Evolutionary conservation across 352 stramenopile species (phyloP).

Genomic region (Pythium brassicae): DNA sequence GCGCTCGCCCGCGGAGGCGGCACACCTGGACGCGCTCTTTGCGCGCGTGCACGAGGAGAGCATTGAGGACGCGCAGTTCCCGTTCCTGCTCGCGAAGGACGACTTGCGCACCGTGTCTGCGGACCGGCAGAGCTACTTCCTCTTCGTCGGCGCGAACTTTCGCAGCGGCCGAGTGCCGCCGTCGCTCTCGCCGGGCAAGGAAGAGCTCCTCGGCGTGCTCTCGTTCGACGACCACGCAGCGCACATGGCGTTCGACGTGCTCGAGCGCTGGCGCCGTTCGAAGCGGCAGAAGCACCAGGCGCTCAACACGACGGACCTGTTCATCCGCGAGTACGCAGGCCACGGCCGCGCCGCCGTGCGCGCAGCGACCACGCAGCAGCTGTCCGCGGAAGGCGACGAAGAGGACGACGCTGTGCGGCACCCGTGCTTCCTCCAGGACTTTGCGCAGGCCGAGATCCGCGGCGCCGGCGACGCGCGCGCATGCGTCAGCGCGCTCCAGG

Average conservation of each 20-base stretch:
- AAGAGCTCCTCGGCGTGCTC: constrained; percentile 54
- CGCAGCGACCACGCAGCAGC: constrained; percentile 26
- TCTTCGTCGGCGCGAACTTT: constrained; percentile 57
- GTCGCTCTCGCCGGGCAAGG: constrained; percentile 43
- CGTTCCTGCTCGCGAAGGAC: constrained; percentile 47
- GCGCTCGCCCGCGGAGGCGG: constrained; percentile 20
- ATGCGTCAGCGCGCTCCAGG: constrained; percentile 38
- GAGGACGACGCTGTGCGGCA: constrained; percentile 24
- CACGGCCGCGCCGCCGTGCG: constrained; percentile 25
- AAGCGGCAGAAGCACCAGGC: constrained; percentile 58
- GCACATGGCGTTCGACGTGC: constrained; percentile 56
- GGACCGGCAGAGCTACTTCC: constrained; percentile 45
- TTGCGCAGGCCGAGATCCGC: constrained; percentile 7
- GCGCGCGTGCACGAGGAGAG: constrained; percentile 29
- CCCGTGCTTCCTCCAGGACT: constrained; percentile 41
- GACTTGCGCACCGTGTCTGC: constrained; percentile 39
- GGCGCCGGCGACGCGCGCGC: constrained; percentile 16
- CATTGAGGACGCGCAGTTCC: constrained; percentile 51
- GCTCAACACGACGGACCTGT: constrained; percentile 69
- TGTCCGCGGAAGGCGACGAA: constrained; percentile 12
- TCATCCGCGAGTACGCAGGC: constrained; percentile 41
- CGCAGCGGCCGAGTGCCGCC: constrained; percentile 40
- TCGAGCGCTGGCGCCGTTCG: constrained; percentile 60
- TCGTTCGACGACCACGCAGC: constrained; percentile 36
- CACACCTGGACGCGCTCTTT: constrained; percentile 22